A percentile compares a stretch with the other conserved stretches of the same genome.
Evolutionary conservation across 139 green algal genomes (phyloP).

Genomic region (Monoraphidium neglectum): DNA sequence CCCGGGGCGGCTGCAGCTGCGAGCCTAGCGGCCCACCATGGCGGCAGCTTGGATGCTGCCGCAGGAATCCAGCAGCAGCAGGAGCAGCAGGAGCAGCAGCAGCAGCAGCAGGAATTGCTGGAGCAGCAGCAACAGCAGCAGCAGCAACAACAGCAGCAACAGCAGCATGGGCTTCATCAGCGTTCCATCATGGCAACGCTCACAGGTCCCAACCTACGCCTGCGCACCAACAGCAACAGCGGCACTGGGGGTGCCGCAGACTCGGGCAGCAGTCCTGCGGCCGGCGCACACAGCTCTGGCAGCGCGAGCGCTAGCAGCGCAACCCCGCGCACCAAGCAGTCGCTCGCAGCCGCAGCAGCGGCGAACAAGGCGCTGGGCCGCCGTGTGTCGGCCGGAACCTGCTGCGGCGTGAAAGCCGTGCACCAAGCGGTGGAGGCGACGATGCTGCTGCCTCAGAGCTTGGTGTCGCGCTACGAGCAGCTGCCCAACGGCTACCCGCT

Average conservation of each 20-base stretch:
- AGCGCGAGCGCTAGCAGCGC: background rate
- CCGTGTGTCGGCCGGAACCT: too few species aligned
- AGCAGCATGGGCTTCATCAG: background rate
- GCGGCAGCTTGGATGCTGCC: too few species aligned
- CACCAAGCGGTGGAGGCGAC: too few species aligned
- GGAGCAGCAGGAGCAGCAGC: too few species aligned
- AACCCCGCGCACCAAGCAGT: too few species aligned
- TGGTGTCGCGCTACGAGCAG: constrained; percentile 12
- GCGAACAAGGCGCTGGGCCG: too few species aligned
- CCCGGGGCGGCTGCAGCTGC: too few species aligned
- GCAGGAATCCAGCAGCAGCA: too few species aligned
- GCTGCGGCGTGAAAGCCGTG: too few species aligned
- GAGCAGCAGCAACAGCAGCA: background rate
- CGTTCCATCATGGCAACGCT: constrained; percentile 4
- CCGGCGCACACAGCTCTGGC: background rate
- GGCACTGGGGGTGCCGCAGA: background rate
- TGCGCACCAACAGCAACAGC: constrained; percentile 1
- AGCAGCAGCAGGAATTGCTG: background rate
- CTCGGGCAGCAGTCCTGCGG: constrained; percentile 8
- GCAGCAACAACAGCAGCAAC: background rate
- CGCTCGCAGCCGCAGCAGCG: too few species aligned
- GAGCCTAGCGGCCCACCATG: too few species aligned
- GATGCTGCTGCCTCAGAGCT: constrained; percentile 13
- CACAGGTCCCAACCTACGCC: background rate
- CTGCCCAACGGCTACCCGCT: constrained; percentile 3